Evolutionary conservation across 1,139 yeast genomes (phyloP).

Genomic region (Hansenula lynferdii): DNA sequence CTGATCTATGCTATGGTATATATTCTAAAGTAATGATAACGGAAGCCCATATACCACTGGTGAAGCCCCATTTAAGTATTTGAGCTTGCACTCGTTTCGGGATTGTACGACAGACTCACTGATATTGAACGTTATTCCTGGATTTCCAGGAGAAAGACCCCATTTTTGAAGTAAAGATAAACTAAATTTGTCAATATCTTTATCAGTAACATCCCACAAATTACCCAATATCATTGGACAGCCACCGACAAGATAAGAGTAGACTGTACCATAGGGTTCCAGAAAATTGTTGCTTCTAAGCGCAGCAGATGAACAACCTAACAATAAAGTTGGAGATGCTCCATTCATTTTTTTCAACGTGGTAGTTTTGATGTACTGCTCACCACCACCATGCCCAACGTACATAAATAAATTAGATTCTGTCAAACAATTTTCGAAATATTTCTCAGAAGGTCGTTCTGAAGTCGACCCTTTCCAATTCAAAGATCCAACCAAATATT

Average conservation of each 20-base stretch:
- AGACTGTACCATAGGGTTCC: conserved; percentile 73
- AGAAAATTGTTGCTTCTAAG: conserved; percentile 54
- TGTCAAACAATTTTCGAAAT: conserved; percentile 36
- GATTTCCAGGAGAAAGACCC: conserved; percentile 38
- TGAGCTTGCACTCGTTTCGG: conserved; percentile 59
- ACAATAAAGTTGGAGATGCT: conserved; percentile 68
- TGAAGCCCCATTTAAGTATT: conserved; percentile 74
- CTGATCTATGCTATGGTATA: too few relatives aligned
- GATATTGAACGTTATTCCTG: conserved; percentile 24
- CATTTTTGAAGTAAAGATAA: conserved; percentile 51
- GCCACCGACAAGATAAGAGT: conserved; percentile 73
- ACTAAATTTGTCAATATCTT: conserved; percentile 83
- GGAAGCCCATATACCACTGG: conserved; percentile 81
- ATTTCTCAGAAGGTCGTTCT: conserved; percentile 49
- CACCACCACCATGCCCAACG: conserved; percentile 96
- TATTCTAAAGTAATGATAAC: conserved; percentile 24
- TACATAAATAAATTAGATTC: conserved; percentile 59
- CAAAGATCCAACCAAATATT: conserved; percentile 16
- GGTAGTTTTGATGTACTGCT: conserved; percentile 60
- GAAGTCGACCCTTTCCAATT: conserved; percentile 58
- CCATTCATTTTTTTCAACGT: conserved; percentile 37
- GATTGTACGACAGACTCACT: conserved; percentile 52
- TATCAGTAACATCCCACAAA: conserved; percentile 96
- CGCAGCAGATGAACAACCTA: conserved; percentile 91
- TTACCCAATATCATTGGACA: conserved; percentile 81